phyloP scores from a whole-genome alignment of 2,329 filamentous ascomycete species.

The Monosporascus sp. region DNA sequence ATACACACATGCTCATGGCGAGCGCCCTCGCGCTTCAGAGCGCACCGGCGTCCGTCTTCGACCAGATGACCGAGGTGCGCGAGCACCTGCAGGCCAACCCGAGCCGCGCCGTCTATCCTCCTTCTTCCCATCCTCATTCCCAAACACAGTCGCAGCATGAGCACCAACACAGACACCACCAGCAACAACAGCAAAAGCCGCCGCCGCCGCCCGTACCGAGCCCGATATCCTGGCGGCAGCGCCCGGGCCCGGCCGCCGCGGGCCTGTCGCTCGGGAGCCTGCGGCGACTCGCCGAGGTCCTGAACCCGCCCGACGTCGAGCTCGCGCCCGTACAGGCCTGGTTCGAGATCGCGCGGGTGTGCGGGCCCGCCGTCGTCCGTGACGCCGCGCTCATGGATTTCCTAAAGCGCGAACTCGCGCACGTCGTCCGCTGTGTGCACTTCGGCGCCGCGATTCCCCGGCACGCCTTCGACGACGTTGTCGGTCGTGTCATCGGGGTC shows the following conservation, averaged over 20 bases:
- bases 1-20: conserved; percentile 25
- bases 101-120: neutral
- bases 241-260: conserved; percentile 31
- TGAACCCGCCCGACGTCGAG: conserved; percentile 38
- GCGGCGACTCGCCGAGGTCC: conserved; percentile 38
- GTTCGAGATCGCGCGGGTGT: conserved; percentile 45
- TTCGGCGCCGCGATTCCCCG: conserved; percentile 45
- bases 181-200: neutral
- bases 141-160: neutral
- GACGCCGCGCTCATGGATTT: conserved; percentile 27
- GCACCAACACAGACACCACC: neutral
- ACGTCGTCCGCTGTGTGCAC: conserved; percentile 39
- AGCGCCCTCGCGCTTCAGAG: conserved; percentile 21
- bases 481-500: conserved; percentile 33
- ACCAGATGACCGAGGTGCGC: conserved; percentile 8
- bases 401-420: conserved; percentile 36
- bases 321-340: conserved; percentile 49
- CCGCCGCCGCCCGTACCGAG: neutral
- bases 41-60: conserved; percentile 12
- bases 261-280: conserved; percentile 38
- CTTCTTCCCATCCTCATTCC: neutral
- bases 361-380: conserved; percentile 34
- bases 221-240: conserved; percentile 6
- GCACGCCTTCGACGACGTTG: conserved; percentile 40
- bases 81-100: conserved; percentile 1